These are phyloP conservation scores for Candida stauntonica DNA, from an alignment of 805 yeast species.

Conservation along the genomic window DNA sequence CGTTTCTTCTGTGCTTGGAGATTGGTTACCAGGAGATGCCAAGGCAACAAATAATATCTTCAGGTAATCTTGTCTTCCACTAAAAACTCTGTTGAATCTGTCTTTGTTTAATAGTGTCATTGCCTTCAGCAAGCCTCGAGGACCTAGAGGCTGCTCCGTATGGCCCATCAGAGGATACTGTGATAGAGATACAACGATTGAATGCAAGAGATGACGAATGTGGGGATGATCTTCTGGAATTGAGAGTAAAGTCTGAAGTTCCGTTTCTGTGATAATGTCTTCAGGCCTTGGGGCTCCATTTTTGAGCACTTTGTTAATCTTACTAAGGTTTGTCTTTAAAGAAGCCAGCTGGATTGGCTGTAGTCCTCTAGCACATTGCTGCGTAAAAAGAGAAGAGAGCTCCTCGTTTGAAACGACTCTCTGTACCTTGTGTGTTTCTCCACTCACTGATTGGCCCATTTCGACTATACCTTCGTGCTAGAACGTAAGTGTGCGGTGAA, in stretches of 20 bases:
- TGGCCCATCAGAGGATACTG: slow-evolving; percentile 43
- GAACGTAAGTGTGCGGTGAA: neutral
- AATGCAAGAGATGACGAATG: slow-evolving; percentile 34
- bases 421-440: slow-evolving; percentile 2
- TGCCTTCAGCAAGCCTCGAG: slow-evolving; percentile 40
- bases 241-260: slow-evolving; percentile 31
- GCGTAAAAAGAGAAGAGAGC: slow-evolving; percentile 27
- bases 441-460: slow-evolving; percentile 26
- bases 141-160: slow-evolving; percentile 25
- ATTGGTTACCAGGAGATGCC: no score
- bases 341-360: slow-evolving; percentile 34
- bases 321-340: slow-evolving; percentile 22
- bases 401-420: slow-evolving; percentile 19
- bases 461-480: neutral
- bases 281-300: neutral
- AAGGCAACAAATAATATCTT: slow-evolving; percentile 47
- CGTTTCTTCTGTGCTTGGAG: no score
- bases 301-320: slow-evolving; percentile 17
- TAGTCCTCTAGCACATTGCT: slow-evolving; percentile 30
- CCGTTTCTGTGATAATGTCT: slow-evolving; percentile 9
- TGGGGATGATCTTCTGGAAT: slow-evolving; percentile 32
- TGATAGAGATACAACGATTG: slow-evolving; percentile 39
- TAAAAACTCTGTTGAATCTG: slow-evolving; percentile 34
- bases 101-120: slow-evolving; percentile 41
- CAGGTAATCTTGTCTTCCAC: slow-evolving; percentile 35